Evolutionary conservation across 495 filamentous ascomycete species (phyloP), one percentile per base, ranked within the genome.

Genomic region (Filosporella fistucella): DNA sequence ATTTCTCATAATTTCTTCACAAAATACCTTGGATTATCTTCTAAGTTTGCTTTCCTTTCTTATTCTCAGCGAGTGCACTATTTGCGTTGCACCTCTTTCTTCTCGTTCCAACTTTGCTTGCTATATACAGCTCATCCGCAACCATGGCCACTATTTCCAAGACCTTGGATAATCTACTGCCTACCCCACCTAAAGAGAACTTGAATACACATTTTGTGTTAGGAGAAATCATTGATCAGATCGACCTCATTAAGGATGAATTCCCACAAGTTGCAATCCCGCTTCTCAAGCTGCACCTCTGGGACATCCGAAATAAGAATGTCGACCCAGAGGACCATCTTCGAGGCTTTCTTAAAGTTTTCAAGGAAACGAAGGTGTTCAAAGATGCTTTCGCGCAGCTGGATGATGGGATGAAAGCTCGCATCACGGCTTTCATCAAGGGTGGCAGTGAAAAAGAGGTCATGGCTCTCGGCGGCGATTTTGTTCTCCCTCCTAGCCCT

Each of bases 201-300:
- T 32, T 53, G n/a, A 39, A n/a, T 33, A 36, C 42, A 2, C 36
- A 53, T 21, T 53, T 47, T 22, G 37, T 46, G 11, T 38, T 53
- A 5, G 50, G 43, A 17, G 50, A 53, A 30, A 53, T 53, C 3
- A 35, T 53, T 22, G 50, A 53, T 20, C 50, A 53, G 25, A 43
- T 53, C 25, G 24, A 24, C 21, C 13, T 47, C 14, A 21, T 53
- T 16, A 1, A 42, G 23, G 42, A 40, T 13, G 50, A 53, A 32
- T 47, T 47, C 33, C 50, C 36, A 12, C 14, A 32, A 11, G 50
- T 53, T 37, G 28, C 47, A 5, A 20, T 53, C 20, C 16, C 18
- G 1, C 32, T 42, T 1, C 18, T 53, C 14, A 47, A 47, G 17
- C 10, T 21, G 0, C 50, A 53, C 44, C 50, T 53, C 28, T 42